These are phyloP conservation scores for Rhododendron ovatum DNA, from an alignment of 148 eudicot species.

Conservation along the genomic window DNA sequence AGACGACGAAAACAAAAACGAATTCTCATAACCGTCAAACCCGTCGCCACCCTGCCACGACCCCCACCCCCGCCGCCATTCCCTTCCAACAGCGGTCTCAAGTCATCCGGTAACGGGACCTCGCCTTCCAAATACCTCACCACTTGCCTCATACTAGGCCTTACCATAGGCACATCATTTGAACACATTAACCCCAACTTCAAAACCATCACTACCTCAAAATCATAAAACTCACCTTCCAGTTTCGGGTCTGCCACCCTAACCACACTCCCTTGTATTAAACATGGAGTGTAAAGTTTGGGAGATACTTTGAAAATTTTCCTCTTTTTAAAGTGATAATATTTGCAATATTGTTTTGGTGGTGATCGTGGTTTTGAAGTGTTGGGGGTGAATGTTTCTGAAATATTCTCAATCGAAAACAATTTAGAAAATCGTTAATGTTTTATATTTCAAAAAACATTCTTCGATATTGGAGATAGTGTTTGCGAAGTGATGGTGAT, in stretches of 20 bases:
- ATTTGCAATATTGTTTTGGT: too few relatives aligned
- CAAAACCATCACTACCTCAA: conserved; percentile 30
- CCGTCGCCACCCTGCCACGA: background rate
- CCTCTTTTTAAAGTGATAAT: too few relatives aligned
- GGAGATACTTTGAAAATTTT: too few relatives aligned
- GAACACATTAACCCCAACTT: conserved; percentile 42
- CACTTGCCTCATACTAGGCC: conserved; percentile 43
- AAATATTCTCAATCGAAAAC: too few relatives aligned
- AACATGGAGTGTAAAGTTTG: too few relatives aligned
- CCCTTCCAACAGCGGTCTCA: background rate
- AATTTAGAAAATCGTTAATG: too few relatives aligned
- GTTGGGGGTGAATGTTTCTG: too few relatives aligned
- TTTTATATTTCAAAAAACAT: too few relatives aligned
- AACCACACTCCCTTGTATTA: conserved; percentile 9
- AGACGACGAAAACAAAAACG: background rate
- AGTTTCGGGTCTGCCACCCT: conserved; percentile 30
- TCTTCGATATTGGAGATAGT: too few relatives aligned
- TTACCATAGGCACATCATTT: conserved; percentile 12
- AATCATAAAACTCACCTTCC: conserved; percentile 15
- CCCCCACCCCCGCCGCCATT: too few relatives aligned
- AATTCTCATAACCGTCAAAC: background rate
- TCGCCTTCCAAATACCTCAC: conserved; percentile 21
- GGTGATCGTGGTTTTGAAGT: too few relatives aligned
- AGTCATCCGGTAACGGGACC: background rate
- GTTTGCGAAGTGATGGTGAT: too few relatives aligned